These are phyloP conservation scores for Aspergillus sp. DNA, from an alignment of 2,329 filamentous ascomycete genomes.

Conservation along the genomic window DNA sequence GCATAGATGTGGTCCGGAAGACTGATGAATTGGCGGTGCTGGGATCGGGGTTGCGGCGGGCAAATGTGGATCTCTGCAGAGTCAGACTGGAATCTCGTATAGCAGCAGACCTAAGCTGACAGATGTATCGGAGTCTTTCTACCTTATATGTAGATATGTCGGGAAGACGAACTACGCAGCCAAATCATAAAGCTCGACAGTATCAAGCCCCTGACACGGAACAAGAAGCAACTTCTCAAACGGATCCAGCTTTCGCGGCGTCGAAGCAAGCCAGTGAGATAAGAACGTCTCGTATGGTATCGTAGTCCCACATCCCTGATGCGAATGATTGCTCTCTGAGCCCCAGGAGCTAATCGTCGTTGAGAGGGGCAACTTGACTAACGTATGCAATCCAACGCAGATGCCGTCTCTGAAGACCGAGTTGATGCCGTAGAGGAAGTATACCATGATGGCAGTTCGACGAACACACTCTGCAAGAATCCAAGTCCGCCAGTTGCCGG, in stretches of 20 bases:
- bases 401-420: constrained; percentile 5
- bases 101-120: background rate
- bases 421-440: constrained; percentile 11
- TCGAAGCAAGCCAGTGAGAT: constrained; percentile 8
- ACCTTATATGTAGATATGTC: background rate
- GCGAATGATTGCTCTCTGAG: background rate
- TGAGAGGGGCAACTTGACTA: constrained; percentile 7
- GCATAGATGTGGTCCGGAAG: background rate
- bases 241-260: constrained; percentile 3
- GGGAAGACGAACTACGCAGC: background rate
- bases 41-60: background rate
- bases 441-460: background rate
- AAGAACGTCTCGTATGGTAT: constrained; percentile 9
- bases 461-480: constrained; percentile 8
- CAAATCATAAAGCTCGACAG: background rate
- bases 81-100: background rate
- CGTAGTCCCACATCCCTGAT: background rate
- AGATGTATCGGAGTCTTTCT: background rate
- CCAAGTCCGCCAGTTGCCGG: background rate
- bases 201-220: constrained; percentile 11
- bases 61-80: constrained; percentile 4
- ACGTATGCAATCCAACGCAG: constrained; percentile 7
- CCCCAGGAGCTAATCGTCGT: background rate
- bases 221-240: constrained; percentile 13
- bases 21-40: background rate